These are phyloP conservation scores for Eimeria acervulina DNA, from an alignment of 169 alveolate genomes.

Conservation along the genomic window DNA sequence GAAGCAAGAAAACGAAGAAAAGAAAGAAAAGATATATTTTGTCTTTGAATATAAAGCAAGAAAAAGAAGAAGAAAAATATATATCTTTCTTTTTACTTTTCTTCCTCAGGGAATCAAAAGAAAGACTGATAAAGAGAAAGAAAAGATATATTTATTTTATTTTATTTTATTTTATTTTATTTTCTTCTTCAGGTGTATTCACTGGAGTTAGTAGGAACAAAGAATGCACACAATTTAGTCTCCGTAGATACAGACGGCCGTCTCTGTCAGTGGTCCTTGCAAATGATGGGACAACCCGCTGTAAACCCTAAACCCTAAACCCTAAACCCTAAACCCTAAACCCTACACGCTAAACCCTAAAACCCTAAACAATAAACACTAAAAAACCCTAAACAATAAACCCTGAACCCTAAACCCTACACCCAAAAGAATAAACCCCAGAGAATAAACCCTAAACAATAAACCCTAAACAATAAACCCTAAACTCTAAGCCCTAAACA, in stretches of 20 bases:
- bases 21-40: background rate
- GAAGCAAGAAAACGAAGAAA: background rate
- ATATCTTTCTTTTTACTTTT: background rate
- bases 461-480: no score
- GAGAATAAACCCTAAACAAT: no score
- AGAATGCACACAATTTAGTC: slow-evolving; percentile 94
- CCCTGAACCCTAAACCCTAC: slow-evolving; percentile 83
- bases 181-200: slow-evolving; percentile 86
- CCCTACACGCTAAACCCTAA: no score
- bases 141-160: background rate
- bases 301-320: no score
- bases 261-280: slow-evolving; percentile 94
- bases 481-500: no score
- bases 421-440: slow-evolving; percentile 87
- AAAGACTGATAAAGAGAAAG: background rate
- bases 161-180: background rate
- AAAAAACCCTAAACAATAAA: no score
- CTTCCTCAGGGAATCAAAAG: no score
- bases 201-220: slow-evolving; percentile 94
- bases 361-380: no score
- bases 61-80: background rate
- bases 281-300: slow-evolving; percentile 91
- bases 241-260: slow-evolving; percentile 94
- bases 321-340: no score
- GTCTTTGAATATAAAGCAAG: no score